Evolutionary conservation across 805 yeast species (phyloP).

Genomic region (Myxozyma geophila): DNA sequence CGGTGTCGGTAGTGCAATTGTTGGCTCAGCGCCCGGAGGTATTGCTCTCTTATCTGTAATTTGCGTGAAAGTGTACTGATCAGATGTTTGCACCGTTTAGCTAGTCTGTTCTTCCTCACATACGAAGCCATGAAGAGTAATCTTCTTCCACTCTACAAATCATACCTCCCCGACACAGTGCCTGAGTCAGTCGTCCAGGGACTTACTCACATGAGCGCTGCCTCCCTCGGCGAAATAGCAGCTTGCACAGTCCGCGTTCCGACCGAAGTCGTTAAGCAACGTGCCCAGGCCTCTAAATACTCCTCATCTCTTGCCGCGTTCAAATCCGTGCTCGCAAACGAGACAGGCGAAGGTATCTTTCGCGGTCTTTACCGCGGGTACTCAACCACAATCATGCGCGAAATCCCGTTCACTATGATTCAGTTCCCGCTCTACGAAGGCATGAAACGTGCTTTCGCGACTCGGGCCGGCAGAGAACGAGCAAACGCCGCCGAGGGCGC

Average conservation of each 20-base stretch:
- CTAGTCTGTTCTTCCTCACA: slow-evolving; percentile 76
- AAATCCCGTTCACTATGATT: slow-evolving; percentile 93
- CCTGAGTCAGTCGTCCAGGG: slow-evolving; percentile 44
- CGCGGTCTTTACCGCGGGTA: slow-evolving; percentile 91
- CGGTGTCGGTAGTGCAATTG: slow-evolving; percentile 91
- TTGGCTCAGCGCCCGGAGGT: slow-evolving; percentile 87
- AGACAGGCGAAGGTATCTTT: slow-evolving; percentile 75
- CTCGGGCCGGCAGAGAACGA: slow-evolving; percentile 47
- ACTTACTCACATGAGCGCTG: slow-evolving; percentile 79
- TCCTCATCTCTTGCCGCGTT: slow-evolving; percentile 70
- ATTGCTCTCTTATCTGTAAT: neutral
- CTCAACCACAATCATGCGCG: slow-evolving; percentile 89
- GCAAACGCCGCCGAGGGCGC: slow-evolving; percentile 78
- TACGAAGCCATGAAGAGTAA: slow-evolving; percentile 73
- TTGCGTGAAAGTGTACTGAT: neutral
- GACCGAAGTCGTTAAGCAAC: slow-evolving; percentile 92
- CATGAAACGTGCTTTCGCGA: slow-evolving; percentile 66
- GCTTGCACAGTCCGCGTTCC: slow-evolving; percentile 97
- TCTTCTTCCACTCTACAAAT: slow-evolving; percentile 36
- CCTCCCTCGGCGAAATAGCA: slow-evolving; percentile 87
- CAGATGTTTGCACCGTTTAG: slow-evolving; percentile 40
- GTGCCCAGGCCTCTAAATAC: slow-evolving; percentile 77
- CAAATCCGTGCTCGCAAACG: slow-evolving; percentile 61
- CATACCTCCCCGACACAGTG: neutral
- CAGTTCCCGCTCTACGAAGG: slow-evolving; percentile 94